These are phyloP conservation scores for Spirogloea muscicola DNA, from an alignment of 139 green algal genomes.

Conservation along the genomic window DNA sequence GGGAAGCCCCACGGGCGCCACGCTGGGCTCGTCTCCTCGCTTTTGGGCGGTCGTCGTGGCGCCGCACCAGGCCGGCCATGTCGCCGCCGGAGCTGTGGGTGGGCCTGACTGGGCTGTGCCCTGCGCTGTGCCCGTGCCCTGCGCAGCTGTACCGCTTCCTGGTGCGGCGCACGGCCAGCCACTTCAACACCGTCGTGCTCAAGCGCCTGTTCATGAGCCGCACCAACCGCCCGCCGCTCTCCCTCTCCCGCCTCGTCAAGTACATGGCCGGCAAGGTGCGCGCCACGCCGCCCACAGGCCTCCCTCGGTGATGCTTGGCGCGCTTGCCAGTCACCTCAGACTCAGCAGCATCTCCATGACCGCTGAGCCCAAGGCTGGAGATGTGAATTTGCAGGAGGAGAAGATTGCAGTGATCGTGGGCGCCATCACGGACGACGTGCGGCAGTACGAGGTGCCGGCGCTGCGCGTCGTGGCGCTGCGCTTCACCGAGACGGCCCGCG, in stretches of 20 bases:
- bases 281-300: too few species aligned
- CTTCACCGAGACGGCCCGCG: slow-evolving; percentile 94
- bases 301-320: too few species aligned
- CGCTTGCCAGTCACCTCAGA: too few species aligned
- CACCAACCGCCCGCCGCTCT: slow-evolving; percentile 91
- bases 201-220: slow-evolving; percentile 94
- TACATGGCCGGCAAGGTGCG: slow-evolving; percentile 94
- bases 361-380: too few species aligned
- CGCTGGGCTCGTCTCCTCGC: too few species aligned
- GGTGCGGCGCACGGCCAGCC: slow-evolving; percentile 81
- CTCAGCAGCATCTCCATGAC: too few species aligned
- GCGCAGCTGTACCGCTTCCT: slow-evolving; percentile 97
- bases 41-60: too few species aligned
- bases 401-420: slow-evolving; percentile 91
- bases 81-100: too few species aligned
- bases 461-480: slow-evolving; percentile 77
- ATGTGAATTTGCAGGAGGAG: slow-evolving; percentile 65
- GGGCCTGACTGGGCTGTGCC: too few species aligned
- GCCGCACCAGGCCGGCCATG: too few species aligned
- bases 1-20: too few species aligned
- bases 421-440: slow-evolving; percentile 92
- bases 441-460: slow-evolving; percentile 82
- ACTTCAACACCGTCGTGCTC: slow-evolving; percentile 98
- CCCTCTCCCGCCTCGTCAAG: slow-evolving; percentile 83
- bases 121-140: not conserved